Base-by-base conservation (phyloP, 2,329 filamentous ascomycete genomes). In the Botryotinia calthae region DNA sequence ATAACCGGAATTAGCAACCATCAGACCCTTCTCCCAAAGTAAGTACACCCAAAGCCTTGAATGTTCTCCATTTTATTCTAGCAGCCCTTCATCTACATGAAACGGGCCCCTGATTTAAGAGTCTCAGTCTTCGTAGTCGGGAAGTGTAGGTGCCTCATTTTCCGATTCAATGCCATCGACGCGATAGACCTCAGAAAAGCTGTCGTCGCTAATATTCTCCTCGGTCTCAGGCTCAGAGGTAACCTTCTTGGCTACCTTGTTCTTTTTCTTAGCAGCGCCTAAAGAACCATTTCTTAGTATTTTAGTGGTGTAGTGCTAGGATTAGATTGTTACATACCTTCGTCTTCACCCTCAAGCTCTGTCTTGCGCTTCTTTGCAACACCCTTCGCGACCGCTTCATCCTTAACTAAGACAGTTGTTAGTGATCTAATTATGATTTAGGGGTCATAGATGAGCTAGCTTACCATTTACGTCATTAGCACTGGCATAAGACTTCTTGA, bases 61-160 rank as follows among this genome's bases (percentile, higher is more conserved):
- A 61, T 3, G 2, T 25, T 12, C 22, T 18, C 22, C 58, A n/a
- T 54, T 61, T 18, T 18, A 2, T 31, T 4, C 16, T n/a, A 8
- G 2, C 18, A 2, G 18, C 0, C 3, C 12, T 18, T 9, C 16
- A 4, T 0, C 8, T 56, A n/a, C 4, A 56, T 31, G 4, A 28
- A 54, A 28, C 7, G 18, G 16, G 1, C n/a, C 9, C 14, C 6
- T 54, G 14, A 18, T 18, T 9, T 18, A 28, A 56, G 1, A 37
- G 7, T 37, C 37, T 1, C 9, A 37, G 37, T 0, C n/a, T 18
- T 18, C 2, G n/a, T 28, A 7, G 2, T 56, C 14, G 2, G 6
- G 28, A 16, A 18, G 1, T 28, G 14, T 0, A 1, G 12, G 1
- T 18, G 6, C 14, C 14, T 28, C n/a, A 56, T 56, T 14, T 8